A percentile compares a stretch with the other conserved stretches of the same genome.
Conservation (phyloP, 2,329 filamentous ascomycete species). For the Microdochium trichocladiopsis region DNA sequence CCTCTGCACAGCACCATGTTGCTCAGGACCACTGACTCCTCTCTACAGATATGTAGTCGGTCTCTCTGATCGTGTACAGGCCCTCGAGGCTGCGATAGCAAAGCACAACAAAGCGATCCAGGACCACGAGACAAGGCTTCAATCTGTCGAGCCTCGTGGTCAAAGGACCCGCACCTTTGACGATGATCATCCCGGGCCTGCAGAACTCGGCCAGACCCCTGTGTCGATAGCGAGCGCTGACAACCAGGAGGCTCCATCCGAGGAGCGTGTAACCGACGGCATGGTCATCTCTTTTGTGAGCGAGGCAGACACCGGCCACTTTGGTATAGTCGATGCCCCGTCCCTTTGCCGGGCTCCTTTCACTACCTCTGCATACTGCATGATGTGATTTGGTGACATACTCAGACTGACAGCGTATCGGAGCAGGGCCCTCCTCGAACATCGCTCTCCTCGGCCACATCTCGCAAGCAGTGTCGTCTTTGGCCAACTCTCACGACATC, state of each 20-base stretch:
- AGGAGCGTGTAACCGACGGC: not conserved
- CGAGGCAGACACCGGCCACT: not conserved
- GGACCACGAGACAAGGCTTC: not conserved
- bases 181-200: not conserved
- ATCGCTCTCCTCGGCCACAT: constrained; percentile 30
- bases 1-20: not conserved
- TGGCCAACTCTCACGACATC: not conserved
- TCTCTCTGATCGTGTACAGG: not conserved
- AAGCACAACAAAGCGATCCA: not conserved
- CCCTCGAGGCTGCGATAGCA: not conserved
- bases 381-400: not conserved
- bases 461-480: constrained; percentile 17
- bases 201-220: not conserved
- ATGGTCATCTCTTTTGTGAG: not conserved
- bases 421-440: constrained; percentile 29
- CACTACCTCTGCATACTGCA: not conserved
- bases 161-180: not conserved
- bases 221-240: not conserved
- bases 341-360: not conserved
- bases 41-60: not conserved
- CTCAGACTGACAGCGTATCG: not conserved
- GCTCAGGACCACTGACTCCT: not conserved
- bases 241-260: not conserved
- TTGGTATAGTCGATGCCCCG: not conserved
- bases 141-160: not conserved